These are phyloP conservation scores for Xylaria sp. DNA, from an alignment of 2,329 filamentous ascomycete species.

Conservation along the genomic window DNA sequence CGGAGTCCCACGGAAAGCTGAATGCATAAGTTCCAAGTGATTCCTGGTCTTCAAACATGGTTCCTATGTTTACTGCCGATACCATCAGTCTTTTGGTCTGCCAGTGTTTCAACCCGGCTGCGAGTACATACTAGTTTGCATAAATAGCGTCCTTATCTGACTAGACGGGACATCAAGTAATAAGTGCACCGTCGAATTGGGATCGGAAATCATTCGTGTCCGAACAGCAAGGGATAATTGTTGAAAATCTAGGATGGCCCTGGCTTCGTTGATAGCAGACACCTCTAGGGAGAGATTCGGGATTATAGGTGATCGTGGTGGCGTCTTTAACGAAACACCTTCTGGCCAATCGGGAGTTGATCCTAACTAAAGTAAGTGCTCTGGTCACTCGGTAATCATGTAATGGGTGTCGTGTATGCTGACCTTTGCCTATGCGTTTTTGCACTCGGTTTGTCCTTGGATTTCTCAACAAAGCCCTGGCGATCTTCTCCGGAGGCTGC, in stretches of 20 bases:
- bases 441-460: not conserved
- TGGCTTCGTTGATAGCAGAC: not conserved
- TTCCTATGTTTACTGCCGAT: not conserved
- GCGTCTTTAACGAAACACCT: not conserved
- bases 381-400: too few species aligned
- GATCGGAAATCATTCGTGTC: not conserved
- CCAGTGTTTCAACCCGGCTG: not conserved
- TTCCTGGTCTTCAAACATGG: not conserved
- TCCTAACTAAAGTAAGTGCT: not conserved
- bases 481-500: not conserved
- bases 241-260: too few species aligned
- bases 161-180: not conserved
- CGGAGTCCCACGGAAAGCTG: not conserved
- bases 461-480: not conserved
- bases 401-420: not conserved
- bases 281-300: not conserved
- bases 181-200: not conserved
- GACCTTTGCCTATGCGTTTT: not conserved
- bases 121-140: not conserved
- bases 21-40: not conserved
- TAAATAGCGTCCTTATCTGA: not conserved
- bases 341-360: slow-evolving; percentile 2
- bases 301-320: not conserved
- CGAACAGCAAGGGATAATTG: not conserved
- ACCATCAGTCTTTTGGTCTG: not conserved